phyloP scores from a whole-genome alignment of 257 asterid genomes.

The Solanum gracilifrons region DNA sequence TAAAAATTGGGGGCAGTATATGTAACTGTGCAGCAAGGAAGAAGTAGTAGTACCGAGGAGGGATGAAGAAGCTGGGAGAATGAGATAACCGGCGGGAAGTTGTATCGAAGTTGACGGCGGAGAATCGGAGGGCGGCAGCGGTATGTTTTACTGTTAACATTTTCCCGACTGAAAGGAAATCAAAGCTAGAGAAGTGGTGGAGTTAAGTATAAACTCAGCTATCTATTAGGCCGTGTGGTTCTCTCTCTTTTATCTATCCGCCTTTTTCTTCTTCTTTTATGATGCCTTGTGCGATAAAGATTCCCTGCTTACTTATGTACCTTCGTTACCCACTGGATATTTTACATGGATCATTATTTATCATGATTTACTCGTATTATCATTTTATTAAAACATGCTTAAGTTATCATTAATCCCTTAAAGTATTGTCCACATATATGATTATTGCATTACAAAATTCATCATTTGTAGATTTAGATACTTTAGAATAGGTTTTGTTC shows the following conservation, averaged over 20 bases:
- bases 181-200: background rate
- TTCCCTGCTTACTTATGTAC: background rate
- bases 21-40: background rate
- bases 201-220: background rate
- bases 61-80: conserved; percentile 32
- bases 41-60: conserved; percentile 30
- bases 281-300: background rate
- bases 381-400: no score
- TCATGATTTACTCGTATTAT: background rate
- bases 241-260: conserved; percentile 12
- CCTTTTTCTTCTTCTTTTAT: background rate
- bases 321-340: background rate
- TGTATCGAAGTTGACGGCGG: conserved; percentile 22
- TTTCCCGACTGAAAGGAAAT: background rate
- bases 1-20: background rate
- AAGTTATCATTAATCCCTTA: no score
- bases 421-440: no score
- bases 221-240: conserved; percentile 3
- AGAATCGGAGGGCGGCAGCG: conserved; percentile 34
- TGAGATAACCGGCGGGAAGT: conserved; percentile 24
- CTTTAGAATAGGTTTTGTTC: no score
- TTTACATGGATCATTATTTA: background rate
- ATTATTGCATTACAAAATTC: no score
- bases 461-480: no score
- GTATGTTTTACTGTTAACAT: conserved; percentile 61